These are phyloP conservation scores for Leccinum solheimii DNA, from an alignment of 1,284 basidiomycete species.

Conservation along the genomic window DNA sequence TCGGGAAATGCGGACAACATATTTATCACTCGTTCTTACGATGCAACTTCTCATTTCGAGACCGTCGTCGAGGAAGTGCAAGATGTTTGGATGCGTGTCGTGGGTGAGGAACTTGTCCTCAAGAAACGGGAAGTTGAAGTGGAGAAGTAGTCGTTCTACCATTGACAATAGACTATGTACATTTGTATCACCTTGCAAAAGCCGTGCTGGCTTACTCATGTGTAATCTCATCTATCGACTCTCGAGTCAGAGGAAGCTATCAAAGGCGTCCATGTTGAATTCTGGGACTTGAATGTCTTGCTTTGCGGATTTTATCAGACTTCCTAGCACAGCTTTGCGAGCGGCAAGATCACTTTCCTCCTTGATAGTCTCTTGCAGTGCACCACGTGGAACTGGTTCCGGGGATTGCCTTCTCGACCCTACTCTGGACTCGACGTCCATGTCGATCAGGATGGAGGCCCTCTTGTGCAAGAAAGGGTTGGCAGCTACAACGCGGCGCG, in stretches of 20 bases:
- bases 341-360: slow-evolving; percentile 59
- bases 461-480: slow-evolving; percentile 55
- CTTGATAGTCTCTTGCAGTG: slow-evolving; percentile 38
- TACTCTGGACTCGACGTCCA: slow-evolving; percentile 71
- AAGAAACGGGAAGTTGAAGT: slow-evolving; percentile 81
- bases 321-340: slow-evolving; percentile 76
- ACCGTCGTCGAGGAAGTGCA: slow-evolving; percentile 95
- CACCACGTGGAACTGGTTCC: slow-evolving; percentile 23
- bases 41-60: slow-evolving; percentile 99
- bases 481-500: slow-evolving; percentile 53
- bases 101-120: slow-evolving; percentile 72
- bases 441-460: slow-evolving; percentile 82
- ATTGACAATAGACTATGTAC: slow-evolving; percentile 5
- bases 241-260: slow-evolving; percentile 14
- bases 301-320: slow-evolving; percentile 84
- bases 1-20: slow-evolving; percentile 84
- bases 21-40: slow-evolving; percentile 97
- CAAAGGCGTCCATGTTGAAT: slow-evolving; percentile 77
- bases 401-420: slow-evolving; percentile 59
- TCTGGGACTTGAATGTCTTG: slow-evolving; percentile 83
- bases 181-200: slow-evolving; percentile 18
- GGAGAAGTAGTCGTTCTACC: slow-evolving; percentile 46
- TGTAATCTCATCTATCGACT: not conserved
- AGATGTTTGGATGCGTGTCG: slow-evolving; percentile 88
- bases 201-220: slow-evolving; percentile 9